Evolutionary conservation across 495 filamentous ascomycete species (phyloP).

Genomic region (Penicillium taxi): DNA sequence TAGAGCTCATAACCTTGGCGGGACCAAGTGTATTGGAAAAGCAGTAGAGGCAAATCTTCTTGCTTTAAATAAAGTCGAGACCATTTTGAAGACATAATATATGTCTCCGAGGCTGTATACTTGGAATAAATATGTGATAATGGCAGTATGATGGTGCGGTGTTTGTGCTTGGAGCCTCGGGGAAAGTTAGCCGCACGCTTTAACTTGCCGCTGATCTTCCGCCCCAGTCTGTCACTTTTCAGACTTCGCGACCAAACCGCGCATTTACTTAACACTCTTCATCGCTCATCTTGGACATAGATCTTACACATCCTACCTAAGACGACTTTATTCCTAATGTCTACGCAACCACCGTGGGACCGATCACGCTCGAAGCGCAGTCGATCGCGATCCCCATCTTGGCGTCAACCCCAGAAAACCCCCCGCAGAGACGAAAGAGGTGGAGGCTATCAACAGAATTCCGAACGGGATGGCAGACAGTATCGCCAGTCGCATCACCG

Average conservation of each 20-base stretch:
- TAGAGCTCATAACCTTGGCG: conserved; percentile 58
- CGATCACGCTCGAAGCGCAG: conserved; percentile 27
- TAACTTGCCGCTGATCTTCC: conserved; percentile 23
- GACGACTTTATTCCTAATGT: conserved; percentile 15
- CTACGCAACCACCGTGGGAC: conserved; percentile 26
- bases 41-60: conserved; percentile 37
- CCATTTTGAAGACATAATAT: conserved; percentile 36
- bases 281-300: neutral
- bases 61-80: conserved; percentile 21
- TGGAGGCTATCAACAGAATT: conserved; percentile 19
- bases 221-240: conserved; percentile 7
- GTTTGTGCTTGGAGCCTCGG: conserved; percentile 14
- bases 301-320: neutral
- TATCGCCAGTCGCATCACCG: conserved; percentile 20
- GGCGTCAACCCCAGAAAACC: conserved; percentile 34
- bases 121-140: neutral
- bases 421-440: conserved; percentile 30
- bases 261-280: neutral
- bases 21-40: conserved; percentile 46
- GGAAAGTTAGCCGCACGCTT: conserved; percentile 23
- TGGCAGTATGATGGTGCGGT: too few relatives aligned
- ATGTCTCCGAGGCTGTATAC: neutral
- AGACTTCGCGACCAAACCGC: conserved; percentile 7
- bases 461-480: conserved; percentile 17
- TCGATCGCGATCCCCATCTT: conserved; percentile 39